Conservation (phyloP, 2,329 filamentous ascomycete species). For the Huntiella moniliformis region DNA sequence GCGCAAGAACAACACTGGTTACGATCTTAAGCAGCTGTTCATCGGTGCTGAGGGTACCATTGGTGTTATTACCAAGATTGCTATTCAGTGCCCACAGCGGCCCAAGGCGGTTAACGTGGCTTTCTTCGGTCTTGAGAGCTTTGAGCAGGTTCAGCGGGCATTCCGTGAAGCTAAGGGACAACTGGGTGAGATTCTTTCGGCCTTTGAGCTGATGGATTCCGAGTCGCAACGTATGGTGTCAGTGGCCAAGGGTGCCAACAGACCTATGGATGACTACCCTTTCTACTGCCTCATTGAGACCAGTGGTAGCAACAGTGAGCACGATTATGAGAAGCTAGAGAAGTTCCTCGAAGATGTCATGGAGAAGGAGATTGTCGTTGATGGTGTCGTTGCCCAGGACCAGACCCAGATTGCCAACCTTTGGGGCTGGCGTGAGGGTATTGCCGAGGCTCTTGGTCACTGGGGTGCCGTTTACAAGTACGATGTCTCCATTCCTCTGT, state of each 20-base stretch:
- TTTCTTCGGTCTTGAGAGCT: slow-evolving; percentile 79
- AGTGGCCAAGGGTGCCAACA: slow-evolving; percentile 53
- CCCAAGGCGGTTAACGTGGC: slow-evolving; percentile 85
- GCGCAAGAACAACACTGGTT: slow-evolving; percentile 97
- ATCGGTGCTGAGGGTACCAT: slow-evolving; percentile 92
- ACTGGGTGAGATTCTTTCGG: slow-evolving; percentile 85
- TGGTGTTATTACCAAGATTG: slow-evolving; percentile 79
- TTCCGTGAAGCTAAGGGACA: slow-evolving; percentile 80
- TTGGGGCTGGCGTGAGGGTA: slow-evolving; percentile 86
- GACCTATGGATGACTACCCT: slow-evolving; percentile 69
- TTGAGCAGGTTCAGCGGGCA: slow-evolving; percentile 68
- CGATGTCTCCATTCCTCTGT: slow-evolving; percentile 81
- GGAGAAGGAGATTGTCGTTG: slow-evolving; percentile 65
- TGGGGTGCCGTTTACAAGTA: slow-evolving; percentile 97
- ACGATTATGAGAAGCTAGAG: slow-evolving; percentile 83
- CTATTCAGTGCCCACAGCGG: slow-evolving; percentile 73
- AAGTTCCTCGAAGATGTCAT: slow-evolving; percentile 83
- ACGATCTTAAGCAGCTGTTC: slow-evolving; percentile 92
- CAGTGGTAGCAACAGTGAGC: slow-evolving; percentile 81
- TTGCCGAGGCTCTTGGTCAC: slow-evolving; percentile 74
- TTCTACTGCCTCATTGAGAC: slow-evolving; percentile 98
- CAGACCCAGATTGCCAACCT: slow-evolving; percentile 73
- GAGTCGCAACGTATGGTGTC: slow-evolving; percentile 62
- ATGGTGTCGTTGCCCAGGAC: slow-evolving; percentile 84
- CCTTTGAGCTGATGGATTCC: slow-evolving; percentile 93